Evolutionary conservation across 306 rosid species (phyloP).

Genomic region (Citrullus colocynthis): DNA sequence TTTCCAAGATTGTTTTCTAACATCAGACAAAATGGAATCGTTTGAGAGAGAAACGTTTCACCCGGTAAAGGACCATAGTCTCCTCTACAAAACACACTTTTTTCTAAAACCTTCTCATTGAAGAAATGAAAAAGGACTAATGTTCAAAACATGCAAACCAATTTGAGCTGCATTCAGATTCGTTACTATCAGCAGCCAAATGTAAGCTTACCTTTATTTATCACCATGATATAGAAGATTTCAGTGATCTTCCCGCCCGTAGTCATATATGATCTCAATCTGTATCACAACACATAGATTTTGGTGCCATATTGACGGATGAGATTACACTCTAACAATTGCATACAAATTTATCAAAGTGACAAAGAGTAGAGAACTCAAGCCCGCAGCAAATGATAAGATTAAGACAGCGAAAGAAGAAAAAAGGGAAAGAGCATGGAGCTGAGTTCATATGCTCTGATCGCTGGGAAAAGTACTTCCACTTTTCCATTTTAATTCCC

Average conservation of each 20-base stretch:
- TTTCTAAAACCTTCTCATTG: too few relatives aligned
- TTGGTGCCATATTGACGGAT: background rate
- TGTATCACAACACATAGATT: conserved; percentile 23
- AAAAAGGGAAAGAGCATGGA: background rate
- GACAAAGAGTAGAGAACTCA: background rate
- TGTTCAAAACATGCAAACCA: background rate
- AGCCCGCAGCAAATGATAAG: background rate
- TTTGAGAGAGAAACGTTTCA: background rate
- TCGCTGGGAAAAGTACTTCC: background rate
- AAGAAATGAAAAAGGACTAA: background rate
- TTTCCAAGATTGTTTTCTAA: background rate
- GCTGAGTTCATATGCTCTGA: background rate
- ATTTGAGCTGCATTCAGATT: background rate
- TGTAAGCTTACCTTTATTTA: conserved; percentile 42
- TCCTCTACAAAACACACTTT: background rate
- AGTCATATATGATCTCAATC: conserved; percentile 81
- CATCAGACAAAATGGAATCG: background rate
- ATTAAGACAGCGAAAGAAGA: background rate
- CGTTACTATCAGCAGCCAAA: background rate
- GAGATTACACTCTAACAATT: background rate
- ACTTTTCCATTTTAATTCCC: background rate
- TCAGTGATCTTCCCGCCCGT: conserved; percentile 80
- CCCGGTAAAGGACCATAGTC: background rate
- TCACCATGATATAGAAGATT: conserved; percentile 18
- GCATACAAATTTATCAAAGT: background rate